Evolutionary conservation across 2,329 filamentous ascomycete species (phyloP).

Genomic region (Trichoderma aggressivum): DNA sequence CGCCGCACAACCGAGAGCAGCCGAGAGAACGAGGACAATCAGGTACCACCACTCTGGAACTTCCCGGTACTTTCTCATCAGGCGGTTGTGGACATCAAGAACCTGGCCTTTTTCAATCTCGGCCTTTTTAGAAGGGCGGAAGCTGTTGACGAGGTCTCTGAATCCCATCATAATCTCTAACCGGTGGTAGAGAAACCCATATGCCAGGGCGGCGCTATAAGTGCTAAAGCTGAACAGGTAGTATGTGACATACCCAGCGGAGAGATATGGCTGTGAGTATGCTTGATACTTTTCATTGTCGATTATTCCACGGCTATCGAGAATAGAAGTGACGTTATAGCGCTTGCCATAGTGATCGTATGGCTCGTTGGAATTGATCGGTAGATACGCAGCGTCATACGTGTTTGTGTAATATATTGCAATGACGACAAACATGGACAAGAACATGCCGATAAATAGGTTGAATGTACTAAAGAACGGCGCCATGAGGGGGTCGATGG

Average conservation of each 20-base stretch:
- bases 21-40: slow-evolving; percentile 34
- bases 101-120: neutral
- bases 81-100: slow-evolving; percentile 37
- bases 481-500: slow-evolving; percentile 36
- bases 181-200: slow-evolving; percentile 14
- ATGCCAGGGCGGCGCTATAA: slow-evolving; percentile 10
- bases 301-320: slow-evolving; percentile 33
- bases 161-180: slow-evolving; percentile 13
- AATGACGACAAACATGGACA: slow-evolving; percentile 39
- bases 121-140: slow-evolving; percentile 7
- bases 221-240: slow-evolving; percentile 26
- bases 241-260: slow-evolving; percentile 40
- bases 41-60: slow-evolving; percentile 49
- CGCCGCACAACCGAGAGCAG: slow-evolving; percentile 29
- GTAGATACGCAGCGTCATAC: slow-evolving; percentile 43
- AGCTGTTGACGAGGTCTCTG: slow-evolving; percentile 15
- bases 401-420: slow-evolving; percentile 42
- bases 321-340: slow-evolving; percentile 31
- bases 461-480: slow-evolving; percentile 41
- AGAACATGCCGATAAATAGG: slow-evolving; percentile 33
- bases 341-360: slow-evolving; percentile 42
- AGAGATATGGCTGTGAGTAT: slow-evolving; percentile 45
- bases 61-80: slow-evolving; percentile 42
- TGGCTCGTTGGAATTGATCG: slow-evolving; percentile 43
- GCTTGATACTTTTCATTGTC: slow-evolving; percentile 38